Conservation (phyloP, 305 asterid genomes). For the Andrographis paniculata region DNA sequence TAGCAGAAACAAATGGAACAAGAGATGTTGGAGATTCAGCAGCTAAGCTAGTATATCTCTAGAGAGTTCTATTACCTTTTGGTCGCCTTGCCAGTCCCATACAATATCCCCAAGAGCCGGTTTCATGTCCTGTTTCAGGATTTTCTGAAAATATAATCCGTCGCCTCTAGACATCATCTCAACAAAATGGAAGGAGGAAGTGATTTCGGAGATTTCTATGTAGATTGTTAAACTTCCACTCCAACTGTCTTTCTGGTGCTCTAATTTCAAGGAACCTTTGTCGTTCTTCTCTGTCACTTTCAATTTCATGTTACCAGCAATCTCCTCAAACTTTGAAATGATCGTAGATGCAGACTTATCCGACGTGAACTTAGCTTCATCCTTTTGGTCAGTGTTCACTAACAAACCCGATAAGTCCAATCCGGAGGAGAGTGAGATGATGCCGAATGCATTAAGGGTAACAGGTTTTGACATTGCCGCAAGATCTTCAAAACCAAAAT, state of each 20-base stretch:
- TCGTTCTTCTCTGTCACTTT: conserved; percentile 38
- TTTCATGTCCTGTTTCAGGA: conserved; percentile 35
- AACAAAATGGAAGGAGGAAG: conserved; percentile 36
- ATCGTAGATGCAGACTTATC: conserved; percentile 27
- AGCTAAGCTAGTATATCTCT: background rate
- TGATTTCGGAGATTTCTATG: conserved; percentile 35
- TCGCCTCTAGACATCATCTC: conserved; percentile 51
- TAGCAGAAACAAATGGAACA: background rate
- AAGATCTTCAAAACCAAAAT: background rate
- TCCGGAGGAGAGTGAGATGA: conserved; percentile 51
- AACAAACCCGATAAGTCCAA: conserved; percentile 60
- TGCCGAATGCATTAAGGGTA: conserved; percentile 6
- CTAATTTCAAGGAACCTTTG: conserved; percentile 35
- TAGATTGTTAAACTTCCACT: conserved; percentile 27
- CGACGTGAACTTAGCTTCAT: conserved; percentile 53
- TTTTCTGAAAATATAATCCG: conserved; percentile 33
- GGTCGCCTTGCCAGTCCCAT: conserved; percentile 65
- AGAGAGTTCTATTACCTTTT: conserved; percentile 7
- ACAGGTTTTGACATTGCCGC: background rate
- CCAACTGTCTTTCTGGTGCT: conserved; percentile 20
- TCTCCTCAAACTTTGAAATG: conserved; percentile 32
- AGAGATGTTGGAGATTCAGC: background rate
- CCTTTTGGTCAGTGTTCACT: conserved; percentile 42
- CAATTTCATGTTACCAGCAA: conserved; percentile 31
- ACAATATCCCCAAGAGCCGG: conserved; percentile 46